Evolutionary conservation across 306 rosid species (phyloP), one percentile per base, ranked within the genome.

Genomic region (Malus sieversii): DNA sequence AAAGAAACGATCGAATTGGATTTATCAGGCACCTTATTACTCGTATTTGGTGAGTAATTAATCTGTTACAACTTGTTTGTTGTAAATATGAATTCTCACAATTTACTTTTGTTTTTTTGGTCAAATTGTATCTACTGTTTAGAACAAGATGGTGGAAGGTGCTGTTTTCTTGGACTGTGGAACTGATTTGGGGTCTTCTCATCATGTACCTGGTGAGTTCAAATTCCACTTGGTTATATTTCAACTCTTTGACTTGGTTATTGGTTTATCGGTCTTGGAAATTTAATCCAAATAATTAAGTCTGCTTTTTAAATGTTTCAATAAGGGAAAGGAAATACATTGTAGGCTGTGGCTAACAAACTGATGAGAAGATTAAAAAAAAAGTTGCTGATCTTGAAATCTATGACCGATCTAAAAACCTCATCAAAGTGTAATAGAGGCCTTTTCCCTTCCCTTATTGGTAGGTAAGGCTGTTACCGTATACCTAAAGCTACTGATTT

Each of bases 81-180:
- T n/a, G 65, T 71, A n/a, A 55, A n/a, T 72, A 55, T 72, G 42
- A 38, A 20, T 12, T 15, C 58, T 12, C 32, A 42, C 22, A 15
- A 7, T 70, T 59, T 74, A 92, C 45, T 40, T 40, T 40, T 40
- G 45, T 40, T 40, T 40, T 9, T 40, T 9, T 40, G 45, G 12
- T 40, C 12, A 40, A 40, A 40, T 40, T 40, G 45, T 9, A 9
- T 40, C 19, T 48, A 48, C 53, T 73, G 3, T 70, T 60, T 74
- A 92, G 98, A 86, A 77, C 78, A 90, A 90, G 72, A 82, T 79
- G 86, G 57, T 88, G 82, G 96, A 92, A 84, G 94, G 86, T 55
- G 92, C 92, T 73, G 48, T 87, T 85, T 92, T 92, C 85, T 73
- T 86, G 88, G 96, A 92, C 76, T 92, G 89, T 59, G 98, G 96